Conservation (phyloP, 805 yeast genomes). For the Tanozyma kutaoensis region DNA sequence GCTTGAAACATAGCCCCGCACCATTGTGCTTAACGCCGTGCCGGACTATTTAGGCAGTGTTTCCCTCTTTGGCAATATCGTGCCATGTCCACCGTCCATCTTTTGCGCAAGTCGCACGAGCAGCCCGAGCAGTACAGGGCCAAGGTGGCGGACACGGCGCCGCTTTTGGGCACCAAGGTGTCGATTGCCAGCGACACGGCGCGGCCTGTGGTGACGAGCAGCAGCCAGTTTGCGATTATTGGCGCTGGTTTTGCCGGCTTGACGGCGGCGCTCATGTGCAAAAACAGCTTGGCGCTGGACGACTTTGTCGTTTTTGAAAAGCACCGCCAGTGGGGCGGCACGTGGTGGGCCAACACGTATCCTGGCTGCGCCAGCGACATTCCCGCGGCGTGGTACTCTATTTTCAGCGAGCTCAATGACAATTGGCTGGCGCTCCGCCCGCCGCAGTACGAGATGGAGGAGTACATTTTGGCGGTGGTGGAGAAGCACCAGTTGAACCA, state of each 20-base stretch:
- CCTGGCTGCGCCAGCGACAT: slow-evolving; percentile 33
- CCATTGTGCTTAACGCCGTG: too few species aligned
- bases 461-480: slow-evolving; percentile 20
- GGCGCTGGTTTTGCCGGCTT: slow-evolving; percentile 31
- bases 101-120: slow-evolving; percentile 16
- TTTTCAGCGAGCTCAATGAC: slow-evolving; percentile 16
- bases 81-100: slow-evolving; percentile 13
- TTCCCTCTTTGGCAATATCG: background rate
- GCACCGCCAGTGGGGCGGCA: slow-evolving; percentile 26
- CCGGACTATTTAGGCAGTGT: background rate
- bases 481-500: slow-evolving; percentile 12
- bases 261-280: slow-evolving; percentile 14
- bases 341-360: slow-evolving; percentile 32
- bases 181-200: slow-evolving; percentile 6
- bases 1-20: slow-evolving; percentile 10
- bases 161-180: slow-evolving; percentile 12
- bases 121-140: slow-evolving; percentile 19
- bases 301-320: slow-evolving; percentile 24
- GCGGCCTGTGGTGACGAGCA: slow-evolving; percentile 9
- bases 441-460: slow-evolving; percentile 29
- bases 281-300: slow-evolving; percentile 12
- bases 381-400: slow-evolving; percentile 28
- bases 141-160: slow-evolving; percentile 12
- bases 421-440: slow-evolving; percentile 26
- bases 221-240: slow-evolving; percentile 19